phyloP scores from a whole-genome alignment of 2,329 filamentous ascomycete genomes.

The Penicillium sp. region DNA sequence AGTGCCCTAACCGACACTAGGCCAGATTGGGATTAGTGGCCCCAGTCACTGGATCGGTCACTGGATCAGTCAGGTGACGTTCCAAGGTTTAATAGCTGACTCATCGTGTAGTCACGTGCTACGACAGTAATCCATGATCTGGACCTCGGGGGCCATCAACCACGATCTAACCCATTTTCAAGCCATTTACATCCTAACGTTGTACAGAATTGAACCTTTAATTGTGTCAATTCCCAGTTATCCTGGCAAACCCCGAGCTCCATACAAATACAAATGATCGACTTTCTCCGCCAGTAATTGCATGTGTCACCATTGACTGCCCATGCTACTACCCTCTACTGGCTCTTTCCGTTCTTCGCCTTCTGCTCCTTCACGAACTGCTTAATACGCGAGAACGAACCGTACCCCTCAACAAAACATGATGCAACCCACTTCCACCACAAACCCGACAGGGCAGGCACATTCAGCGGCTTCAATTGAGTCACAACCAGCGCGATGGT shows the following conservation, averaged over 20 bases:
- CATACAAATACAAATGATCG: not conserved
- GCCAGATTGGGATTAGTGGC: constrained; percentile 19
- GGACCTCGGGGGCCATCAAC: not conserved
- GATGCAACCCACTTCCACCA: constrained; percentile 57
- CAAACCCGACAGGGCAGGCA: constrained; percentile 47
- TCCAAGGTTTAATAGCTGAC: constrained; percentile 3
- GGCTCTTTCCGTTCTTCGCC: constrained; percentile 31
- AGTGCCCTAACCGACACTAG: constrained; percentile 43
- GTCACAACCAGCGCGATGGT: constrained; percentile 46
- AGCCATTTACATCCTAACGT: not conserved
- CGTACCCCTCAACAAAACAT: constrained; percentile 54
- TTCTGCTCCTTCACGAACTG: constrained; percentile 42
- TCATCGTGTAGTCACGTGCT: constrained; percentile 6
- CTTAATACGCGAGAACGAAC: constrained; percentile 49
- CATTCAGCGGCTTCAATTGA: constrained; percentile 52
- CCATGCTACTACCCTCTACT: constrained; percentile 9
- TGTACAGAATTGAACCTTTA: not conserved
- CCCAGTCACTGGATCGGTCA: not conserved
- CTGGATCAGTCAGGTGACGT: constrained; percentile 24
- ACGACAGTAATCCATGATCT: not conserved
- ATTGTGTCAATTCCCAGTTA: not conserved
- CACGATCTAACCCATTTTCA: not conserved
- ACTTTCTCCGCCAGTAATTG: not conserved
- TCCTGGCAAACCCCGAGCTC: not conserved
- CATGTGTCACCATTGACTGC: not conserved